Evolutionary conservation across 345 rosid genomes (phyloP).

Genomic region (Eucalyptus marginata): DNA sequence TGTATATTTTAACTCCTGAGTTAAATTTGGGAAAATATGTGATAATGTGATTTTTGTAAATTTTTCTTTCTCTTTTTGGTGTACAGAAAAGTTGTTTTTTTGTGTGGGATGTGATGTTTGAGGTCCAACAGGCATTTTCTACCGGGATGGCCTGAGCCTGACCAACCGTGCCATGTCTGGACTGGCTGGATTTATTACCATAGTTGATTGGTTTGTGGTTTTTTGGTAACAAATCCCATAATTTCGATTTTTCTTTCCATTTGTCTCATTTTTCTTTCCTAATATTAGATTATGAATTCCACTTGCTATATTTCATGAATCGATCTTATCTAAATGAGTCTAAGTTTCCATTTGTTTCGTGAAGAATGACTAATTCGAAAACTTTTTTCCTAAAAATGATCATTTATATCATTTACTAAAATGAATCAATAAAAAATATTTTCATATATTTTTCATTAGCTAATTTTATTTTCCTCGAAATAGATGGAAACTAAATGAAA

Average conservation of each 20-base stretch:
- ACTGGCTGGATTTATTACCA: neutral
- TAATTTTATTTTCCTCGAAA: neutral
- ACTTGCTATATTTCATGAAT: neutral
- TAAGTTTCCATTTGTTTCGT: fast-evolving
- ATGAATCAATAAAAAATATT: neutral
- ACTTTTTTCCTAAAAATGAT: neutral
- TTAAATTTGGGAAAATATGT: neutral
- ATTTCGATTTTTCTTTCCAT: neutral
- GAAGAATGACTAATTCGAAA: fast-evolving
- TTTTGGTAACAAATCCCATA: neutral
- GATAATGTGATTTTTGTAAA: neutral
- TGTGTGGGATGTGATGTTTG: neutral
- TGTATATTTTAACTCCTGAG: fast-evolving
- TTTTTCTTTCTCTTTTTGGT: neutral
- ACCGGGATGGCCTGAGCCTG: neutral
- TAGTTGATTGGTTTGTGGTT: neutral
- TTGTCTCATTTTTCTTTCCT: neutral
- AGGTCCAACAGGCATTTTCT: neutral
- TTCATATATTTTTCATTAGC: neutral
- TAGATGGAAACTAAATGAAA: neutral
- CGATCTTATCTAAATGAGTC: neutral
- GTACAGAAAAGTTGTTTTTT: neutral
- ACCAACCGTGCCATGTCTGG: neutral
- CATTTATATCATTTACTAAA: neutral
- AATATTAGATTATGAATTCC: neutral